Base-by-base conservation (phyloP, 495 filamentous ascomycete genomes). In the Barbatosphaeria neglecta region DNA sequence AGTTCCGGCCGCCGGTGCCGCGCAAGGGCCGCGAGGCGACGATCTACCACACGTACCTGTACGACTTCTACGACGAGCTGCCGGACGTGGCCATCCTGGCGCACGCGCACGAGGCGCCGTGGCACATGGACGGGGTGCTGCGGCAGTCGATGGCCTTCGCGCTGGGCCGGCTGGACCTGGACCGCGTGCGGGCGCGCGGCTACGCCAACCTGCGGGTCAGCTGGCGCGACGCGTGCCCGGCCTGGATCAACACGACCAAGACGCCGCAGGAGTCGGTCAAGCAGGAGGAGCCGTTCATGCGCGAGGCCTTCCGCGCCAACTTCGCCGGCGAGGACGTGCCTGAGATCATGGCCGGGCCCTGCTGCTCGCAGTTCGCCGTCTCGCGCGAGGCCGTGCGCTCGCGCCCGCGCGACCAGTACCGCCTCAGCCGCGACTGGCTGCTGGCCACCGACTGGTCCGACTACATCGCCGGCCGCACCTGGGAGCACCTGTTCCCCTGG, bases 11-110 rank as follows among this genome's bases (percentile, higher is more conserved):
- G 2, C 82, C 80, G 0, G 73, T 74, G 50, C 52, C 58, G 5
- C 85, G 85, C 53, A 87, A 87, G 60, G 85, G 84, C 10, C 77
- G 87, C 52, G 84, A 90, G 58, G 84, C 81, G 13, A 81, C 87
- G 70, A 69, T 82, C 8, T 89, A 89, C 56, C 65, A 86, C 44
- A 81, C 74, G 41, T 87, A 81, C 52, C 74, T 87, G 50, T 76
- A 84, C 56, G 81, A 87, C 54, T 73, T 81, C 60, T 89, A 87
- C 63, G 73, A 85, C 45, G 47, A 69, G 4, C 65, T 87, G 4
- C 76, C 82, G 6, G 84, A 87, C 47, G 66, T 86, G 50, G 59
- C 75, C 16, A 73, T 85, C 39, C 84, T 88, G 60, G 81, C 81
- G 66, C 84, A 88, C 50, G 69, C 76, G 6, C 81, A 87, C 48